Base-by-base conservation (phyloP, 2,329 filamentous ascomycete genomes). In the Sclerotinia nivalis region DNA sequence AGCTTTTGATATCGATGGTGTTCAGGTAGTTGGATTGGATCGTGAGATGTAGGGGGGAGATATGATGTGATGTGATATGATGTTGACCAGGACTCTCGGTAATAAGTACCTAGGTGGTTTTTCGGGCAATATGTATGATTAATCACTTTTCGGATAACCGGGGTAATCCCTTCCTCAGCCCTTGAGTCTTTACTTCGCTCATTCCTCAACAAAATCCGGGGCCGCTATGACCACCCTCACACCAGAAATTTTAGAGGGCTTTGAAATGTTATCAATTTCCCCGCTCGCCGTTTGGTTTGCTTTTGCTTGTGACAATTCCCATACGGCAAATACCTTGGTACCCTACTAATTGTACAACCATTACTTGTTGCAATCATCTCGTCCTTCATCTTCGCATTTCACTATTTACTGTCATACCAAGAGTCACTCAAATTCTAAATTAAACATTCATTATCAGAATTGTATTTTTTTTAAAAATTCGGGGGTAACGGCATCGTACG, bases 271-370 rank as follows among this genome's bases (percentile, higher is more conserved):
- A 37, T 34, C 31, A 13, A 22, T 56, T 37, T 13, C 55, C 31
- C 55, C 59, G 25, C 59, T 47, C 59, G 40, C 59, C 25, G 9
- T 60, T 45, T 60, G 13, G 8, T 28, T 60, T 45, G 15, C n/a
- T 31, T 60, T 60, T 60, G 40, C 58, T 60, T 60, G 58, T 60
- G 58, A 60, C 58, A 31, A 60, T 20, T 45, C 58, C 37, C 37
- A 18, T 60, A 43, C 37, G 15, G 22, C 7, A 15, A 20, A 31
- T 31, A 60, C 15, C 40, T 60, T 20, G 37, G n/a, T 25, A 28
- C 12, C 25, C 7, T 20, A 45, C 4, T 12, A n/a, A 4, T 13
- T 54, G 13, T 13, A 15, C 40, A 12, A 15, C 40, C 40, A 37
- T 47, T 34, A 22, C 18, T 15, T 47, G 25, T 45, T 45, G 18